Conservation (phyloP, 2,329 filamentous ascomycete genomes). For the Ilyonectria destructans region DNA sequence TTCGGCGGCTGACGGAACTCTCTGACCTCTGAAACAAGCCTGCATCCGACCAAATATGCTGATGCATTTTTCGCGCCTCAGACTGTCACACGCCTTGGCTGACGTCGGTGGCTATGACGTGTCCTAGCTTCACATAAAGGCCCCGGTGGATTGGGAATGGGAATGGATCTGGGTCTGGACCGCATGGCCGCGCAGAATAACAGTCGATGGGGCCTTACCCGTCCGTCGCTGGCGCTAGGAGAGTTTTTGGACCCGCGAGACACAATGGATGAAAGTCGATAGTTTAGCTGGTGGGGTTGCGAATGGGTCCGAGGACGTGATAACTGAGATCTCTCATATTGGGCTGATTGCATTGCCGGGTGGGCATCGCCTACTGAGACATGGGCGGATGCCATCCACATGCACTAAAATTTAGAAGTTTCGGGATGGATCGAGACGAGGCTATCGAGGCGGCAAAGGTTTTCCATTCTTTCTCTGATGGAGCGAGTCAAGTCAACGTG, state of each 20-base stretch:
- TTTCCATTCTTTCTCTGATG: background rate
- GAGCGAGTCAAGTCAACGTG: background rate
- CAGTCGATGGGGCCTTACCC: background rate
- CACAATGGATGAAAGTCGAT: background rate
- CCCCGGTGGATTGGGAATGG: background rate
- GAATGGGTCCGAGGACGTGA: background rate
- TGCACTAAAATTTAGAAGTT: background rate
- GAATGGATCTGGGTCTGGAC: conserved; percentile 15
- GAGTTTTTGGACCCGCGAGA: background rate
- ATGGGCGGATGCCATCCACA: background rate
- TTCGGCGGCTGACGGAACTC: background rate
- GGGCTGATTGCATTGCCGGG: background rate
- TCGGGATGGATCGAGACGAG: background rate
- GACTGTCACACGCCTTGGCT: background rate
- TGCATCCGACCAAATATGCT: background rate
- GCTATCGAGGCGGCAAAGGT: background rate
- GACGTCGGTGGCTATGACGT: conserved; percentile 4
- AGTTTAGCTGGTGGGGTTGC: conserved; percentile 3
- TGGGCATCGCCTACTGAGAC: background rate
- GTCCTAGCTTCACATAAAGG: background rate
- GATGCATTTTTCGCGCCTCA: too few relatives aligned
- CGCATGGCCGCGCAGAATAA: conserved; percentile 6
- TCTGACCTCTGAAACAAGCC: background rate
- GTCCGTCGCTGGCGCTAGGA: conserved; percentile 9
- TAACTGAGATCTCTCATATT: conserved; percentile 2